Evolutionary conservation across 2,329 filamentous ascomycete species (phyloP), one percentile per base, ranked within the genome.

Genomic region (Diaporthe ampelina): DNA sequence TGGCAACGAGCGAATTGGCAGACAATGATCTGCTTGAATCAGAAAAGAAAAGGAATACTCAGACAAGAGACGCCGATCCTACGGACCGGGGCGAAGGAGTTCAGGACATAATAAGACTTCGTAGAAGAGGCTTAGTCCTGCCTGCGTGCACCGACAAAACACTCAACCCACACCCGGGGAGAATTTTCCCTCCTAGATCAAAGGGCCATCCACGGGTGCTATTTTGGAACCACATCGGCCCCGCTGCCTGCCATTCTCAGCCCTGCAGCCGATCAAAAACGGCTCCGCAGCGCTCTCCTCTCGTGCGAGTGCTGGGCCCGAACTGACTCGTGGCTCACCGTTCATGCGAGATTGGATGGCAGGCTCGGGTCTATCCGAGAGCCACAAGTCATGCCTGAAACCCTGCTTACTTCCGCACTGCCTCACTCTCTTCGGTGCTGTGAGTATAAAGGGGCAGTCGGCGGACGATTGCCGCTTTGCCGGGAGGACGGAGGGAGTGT

Each of bases 291-390:
- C 21, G 6, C 45, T 37, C 3, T 32, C 45, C 15, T 67, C 61
- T 67, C 61, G 61, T 67, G 29, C 61, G 45, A 67, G 17, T 11
- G 45, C 29, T 48, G 45, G 29, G 61, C 3, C 11, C 40, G 40
- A 5, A 4, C 63, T 67, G 63, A 67, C 63, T 67, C 63, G 45
- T 40, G 63, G 63, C 29, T 21, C 45, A 67, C 45, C 63, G 63
- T 67, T 24, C 29, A 35, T 50, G 32, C 43, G 32, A 67, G 45
- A 67, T 67, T 67, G 29, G 63, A 67, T 52, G 63, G 63, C 63
- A 67, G 5, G 11, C 26, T 52, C 61, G 61, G 61, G 45, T 52
- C 61, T 67, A 67, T 19, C 61, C 61, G 45, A 67, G 21, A 24
- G 61, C n/a, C 40, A 17, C 61, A 32, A 67, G 61, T 67, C 61